These are phyloP conservation scores for Boechera divaricarpa DNA, from an alignment of 345 rosid species.

Conservation along the genomic window DNA sequence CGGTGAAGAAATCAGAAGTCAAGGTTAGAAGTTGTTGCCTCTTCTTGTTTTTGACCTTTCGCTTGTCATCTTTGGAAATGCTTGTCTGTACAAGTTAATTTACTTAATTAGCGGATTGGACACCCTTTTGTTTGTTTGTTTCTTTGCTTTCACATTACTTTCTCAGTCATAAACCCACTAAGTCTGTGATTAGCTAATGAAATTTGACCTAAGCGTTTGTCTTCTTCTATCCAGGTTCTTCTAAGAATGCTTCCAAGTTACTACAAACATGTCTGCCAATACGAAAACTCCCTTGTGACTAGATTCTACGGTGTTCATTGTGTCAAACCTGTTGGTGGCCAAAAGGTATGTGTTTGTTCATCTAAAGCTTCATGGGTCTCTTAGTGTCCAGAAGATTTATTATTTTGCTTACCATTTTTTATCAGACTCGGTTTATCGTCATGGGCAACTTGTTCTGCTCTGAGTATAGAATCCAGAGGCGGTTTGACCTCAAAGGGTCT, in stretches of 20 bases:
- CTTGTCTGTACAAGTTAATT: constrained; percentile 27
- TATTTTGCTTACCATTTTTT: background rate
- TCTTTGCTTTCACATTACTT: constrained; percentile 42
- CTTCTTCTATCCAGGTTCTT: constrained; percentile 66
- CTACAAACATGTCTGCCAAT: constrained; percentile 67
- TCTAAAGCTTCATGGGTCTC: constrained; percentile 7
- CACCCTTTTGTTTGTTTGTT: constrained; percentile 38
- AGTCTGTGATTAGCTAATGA: constrained; percentile 32
- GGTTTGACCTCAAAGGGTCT: constrained; percentile 97
- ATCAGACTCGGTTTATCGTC: constrained; percentile 89
- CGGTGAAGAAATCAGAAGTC: constrained; percentile 97
- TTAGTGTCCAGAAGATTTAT: constrained; percentile 17
- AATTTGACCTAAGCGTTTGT: constrained; percentile 44
- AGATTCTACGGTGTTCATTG: constrained; percentile 96
- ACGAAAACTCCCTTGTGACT: constrained; percentile 89
- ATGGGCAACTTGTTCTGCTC: constrained; percentile 99
- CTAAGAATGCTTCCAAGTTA: constrained; percentile 93
- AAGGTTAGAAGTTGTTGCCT: constrained; percentile 67
- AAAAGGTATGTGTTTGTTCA: constrained; percentile 58
- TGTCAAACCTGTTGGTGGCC: constrained; percentile 93
- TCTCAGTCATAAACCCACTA: constrained; percentile 39
- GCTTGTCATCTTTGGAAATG: constrained; percentile 28
- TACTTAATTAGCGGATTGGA: constrained; percentile 37
- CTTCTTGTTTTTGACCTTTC: constrained; percentile 27
- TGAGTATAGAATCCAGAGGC: constrained; percentile 88